Evolutionary conservation across 2,329 filamentous ascomycete genomes (phyloP).

Genomic region (Madurella mycetomatis): DNA sequence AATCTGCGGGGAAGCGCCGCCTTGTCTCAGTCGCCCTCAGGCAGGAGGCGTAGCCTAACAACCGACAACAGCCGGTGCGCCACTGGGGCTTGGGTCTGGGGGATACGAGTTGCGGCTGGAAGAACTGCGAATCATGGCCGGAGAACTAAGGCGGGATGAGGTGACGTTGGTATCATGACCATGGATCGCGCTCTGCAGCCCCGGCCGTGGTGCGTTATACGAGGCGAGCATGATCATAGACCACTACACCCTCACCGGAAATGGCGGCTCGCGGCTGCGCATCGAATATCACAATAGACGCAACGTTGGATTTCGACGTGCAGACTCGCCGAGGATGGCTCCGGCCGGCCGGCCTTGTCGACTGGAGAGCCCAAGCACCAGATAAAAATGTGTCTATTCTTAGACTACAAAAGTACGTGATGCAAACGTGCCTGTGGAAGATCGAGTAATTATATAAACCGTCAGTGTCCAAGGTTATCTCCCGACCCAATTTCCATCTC

Average conservation of each 20-base stretch:
- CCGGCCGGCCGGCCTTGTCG: too few species aligned
- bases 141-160: neutral
- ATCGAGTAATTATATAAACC: neutral
- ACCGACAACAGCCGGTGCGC: neutral
- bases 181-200: neutral
- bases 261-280: too few species aligned
- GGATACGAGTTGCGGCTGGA: neutral
- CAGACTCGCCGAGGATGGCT: too few species aligned
- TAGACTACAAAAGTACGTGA: too few species aligned
- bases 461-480: neutral
- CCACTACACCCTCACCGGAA: neutral
- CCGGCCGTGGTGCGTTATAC: neutral
- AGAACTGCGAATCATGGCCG: neutral
- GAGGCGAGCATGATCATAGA: neutral
- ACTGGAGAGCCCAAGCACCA: too few species aligned
- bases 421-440: too few species aligned
- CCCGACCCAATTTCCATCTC: neutral
- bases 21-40: neutral
- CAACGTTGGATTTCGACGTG: too few species aligned
- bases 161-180: neutral
- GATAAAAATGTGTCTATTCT: too few species aligned
- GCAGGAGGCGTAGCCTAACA: neutral
- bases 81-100: neutral
- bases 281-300: too few species aligned
- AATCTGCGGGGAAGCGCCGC: neutral